A percentile compares a stretch with the other conserved stretches of the same genome.
Evolutionary conservation across 352 stramenopile species (phyloP).

Genomic region (Aphanomyces invadans): DNA sequence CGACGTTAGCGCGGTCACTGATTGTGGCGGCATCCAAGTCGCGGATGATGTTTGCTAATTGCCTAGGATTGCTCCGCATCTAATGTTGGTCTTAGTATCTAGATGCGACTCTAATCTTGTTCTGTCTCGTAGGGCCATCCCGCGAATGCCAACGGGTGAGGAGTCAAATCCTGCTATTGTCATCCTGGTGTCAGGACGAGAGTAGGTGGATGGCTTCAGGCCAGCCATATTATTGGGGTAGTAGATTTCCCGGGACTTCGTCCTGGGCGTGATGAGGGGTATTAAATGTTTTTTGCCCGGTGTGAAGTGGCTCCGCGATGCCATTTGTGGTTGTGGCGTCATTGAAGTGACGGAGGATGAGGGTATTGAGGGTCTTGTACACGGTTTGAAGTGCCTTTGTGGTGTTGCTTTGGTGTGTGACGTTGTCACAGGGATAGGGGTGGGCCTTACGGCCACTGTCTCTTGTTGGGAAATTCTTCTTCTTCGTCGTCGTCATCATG

Average conservation of each 20-base stretch:
- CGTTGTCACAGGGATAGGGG: neutral
- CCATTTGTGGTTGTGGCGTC: neutral
- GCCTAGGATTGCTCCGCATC: no score
- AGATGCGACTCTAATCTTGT: neutral
- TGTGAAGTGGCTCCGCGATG: neutral
- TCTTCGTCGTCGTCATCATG: conserved; percentile 7
- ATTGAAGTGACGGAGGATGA: neutral
- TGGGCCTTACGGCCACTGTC: neutral
- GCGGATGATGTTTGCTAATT: no score
- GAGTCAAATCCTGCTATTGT: neutral
- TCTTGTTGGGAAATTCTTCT: neutral
- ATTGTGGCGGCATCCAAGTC: no score
- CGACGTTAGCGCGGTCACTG: no score
- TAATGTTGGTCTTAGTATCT: neutral
- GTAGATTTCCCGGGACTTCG: neutral
- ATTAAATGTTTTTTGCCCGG: neutral
- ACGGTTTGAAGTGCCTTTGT: neutral
- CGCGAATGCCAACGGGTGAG: neutral
- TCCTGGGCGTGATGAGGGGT: neutral
- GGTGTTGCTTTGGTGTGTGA: neutral
- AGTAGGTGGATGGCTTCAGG: neutral
- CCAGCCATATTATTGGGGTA: neutral
- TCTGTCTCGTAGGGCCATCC: neutral
- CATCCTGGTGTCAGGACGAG: neutral
- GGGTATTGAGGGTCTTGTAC: neutral